Evolutionary conservation across 495 filamentous ascomycete species (phyloP).

Genomic region (Penicillium pulvis): DNA sequence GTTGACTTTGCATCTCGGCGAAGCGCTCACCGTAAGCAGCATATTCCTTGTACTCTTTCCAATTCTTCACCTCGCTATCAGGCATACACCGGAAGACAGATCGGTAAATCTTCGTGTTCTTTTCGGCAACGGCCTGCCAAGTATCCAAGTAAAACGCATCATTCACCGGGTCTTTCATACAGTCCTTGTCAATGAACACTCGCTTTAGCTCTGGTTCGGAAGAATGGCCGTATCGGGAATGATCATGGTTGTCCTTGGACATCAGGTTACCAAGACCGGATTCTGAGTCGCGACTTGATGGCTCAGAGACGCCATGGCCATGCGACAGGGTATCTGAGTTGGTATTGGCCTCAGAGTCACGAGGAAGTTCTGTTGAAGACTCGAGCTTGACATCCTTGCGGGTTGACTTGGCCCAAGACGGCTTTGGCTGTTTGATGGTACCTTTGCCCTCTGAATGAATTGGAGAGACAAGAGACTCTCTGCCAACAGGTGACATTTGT

Average conservation of each 20-base stretch:
- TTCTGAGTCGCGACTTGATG: slow-evolving; percentile 74
- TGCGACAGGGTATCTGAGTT: slow-evolving; percentile 16
- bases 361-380: slow-evolving; percentile 51
- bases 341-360: slow-evolving; percentile 27
- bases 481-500: slow-evolving; percentile 54
- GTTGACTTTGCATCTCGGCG: slow-evolving; percentile 64
- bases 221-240: slow-evolving; percentile 52
- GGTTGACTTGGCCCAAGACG: slow-evolving; percentile 19
- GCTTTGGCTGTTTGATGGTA: slow-evolving; percentile 51
- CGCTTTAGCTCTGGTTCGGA: slow-evolving; percentile 67
- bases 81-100: slow-evolving; percentile 97
- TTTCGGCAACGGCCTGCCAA: slow-evolving; percentile 86
- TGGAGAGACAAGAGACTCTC: slow-evolving; percentile 66
- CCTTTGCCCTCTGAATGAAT: slow-evolving; percentile 63
- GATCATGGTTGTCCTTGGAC: slow-evolving; percentile 45
- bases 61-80: slow-evolving; percentile 88
- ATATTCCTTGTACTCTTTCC: slow-evolving; percentile 93
- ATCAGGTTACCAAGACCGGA: slow-evolving; percentile 59
- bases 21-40: slow-evolving; percentile 78
- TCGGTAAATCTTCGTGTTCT: slow-evolving; percentile 92
- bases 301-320: slow-evolving; percentile 19
- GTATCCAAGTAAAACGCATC: slow-evolving; percentile 82
- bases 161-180: slow-evolving; percentile 81
- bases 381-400: slow-evolving; percentile 42
- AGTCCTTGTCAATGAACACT: slow-evolving; percentile 64